Evolutionary conservation across 2,329 filamentous ascomycete genomes (phyloP).

Genomic region (Colletotrichum musicola): DNA sequence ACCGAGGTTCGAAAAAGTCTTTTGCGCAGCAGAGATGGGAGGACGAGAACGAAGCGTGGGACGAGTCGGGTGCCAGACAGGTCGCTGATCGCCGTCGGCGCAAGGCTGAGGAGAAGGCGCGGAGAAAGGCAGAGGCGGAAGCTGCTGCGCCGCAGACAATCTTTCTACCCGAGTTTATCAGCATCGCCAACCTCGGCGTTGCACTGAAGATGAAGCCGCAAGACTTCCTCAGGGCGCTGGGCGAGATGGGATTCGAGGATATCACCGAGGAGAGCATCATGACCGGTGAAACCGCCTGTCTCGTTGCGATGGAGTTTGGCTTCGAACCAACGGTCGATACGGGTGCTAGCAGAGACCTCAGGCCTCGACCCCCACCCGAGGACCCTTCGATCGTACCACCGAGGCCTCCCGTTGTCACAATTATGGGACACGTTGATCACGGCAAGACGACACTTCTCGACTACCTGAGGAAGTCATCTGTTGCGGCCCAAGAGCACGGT

Average conservation of each 20-base stretch:
- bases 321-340: conserved; percentile 85
- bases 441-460: conserved; percentile 98
- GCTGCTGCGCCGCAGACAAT: conserved; percentile 62
- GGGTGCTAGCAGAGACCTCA: conserved; percentile 77
- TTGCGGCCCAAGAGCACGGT: conserved; percentile 91
- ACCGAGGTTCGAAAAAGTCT: conserved; percentile 25
- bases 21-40: conserved; percentile 20
- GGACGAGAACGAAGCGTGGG: conserved; percentile 52
- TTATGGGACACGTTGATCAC: conserved; percentile 99
- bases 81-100: conserved; percentile 55
- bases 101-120: conserved; percentile 58
- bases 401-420: conserved; percentile 94
- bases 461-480: conserved; percentile 90
- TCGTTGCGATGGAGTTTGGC: conserved; percentile 93
- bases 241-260: conserved; percentile 90
- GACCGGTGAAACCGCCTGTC: conserved; percentile 88
- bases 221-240: conserved; percentile 80
- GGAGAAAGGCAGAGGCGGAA: conserved; percentile 55
- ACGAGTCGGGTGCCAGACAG: conserved; percentile 52
- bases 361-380: conserved; percentile 74
- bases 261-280: conserved; percentile 86
- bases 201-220: conserved; percentile 78
- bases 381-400: conserved; percentile 76
- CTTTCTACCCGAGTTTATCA: conserved; percentile 90
- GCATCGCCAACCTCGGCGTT: conserved; percentile 83